Conservation (phyloP, 768 basidiomycete species). For the Rhizopogon vesiculosus region DNA sequence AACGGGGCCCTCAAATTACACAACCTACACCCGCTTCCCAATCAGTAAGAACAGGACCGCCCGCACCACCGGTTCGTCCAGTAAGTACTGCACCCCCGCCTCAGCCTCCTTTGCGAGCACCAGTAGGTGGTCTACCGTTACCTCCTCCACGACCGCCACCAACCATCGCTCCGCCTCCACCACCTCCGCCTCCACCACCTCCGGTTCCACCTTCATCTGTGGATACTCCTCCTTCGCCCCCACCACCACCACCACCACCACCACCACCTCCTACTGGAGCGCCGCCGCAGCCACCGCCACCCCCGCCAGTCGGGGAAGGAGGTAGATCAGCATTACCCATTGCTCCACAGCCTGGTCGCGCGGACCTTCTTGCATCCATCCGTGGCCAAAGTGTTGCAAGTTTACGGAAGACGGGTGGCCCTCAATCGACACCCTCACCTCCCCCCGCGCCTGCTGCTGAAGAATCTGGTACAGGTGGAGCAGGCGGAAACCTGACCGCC, state of each 20-base stretch:
- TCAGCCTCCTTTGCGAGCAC: slow-evolving; percentile 32
- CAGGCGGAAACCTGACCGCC: slow-evolving; percentile 72
- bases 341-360: slow-evolving; percentile 55
- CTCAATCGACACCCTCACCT: slow-evolving; percentile 29
- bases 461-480: slow-evolving; percentile 31
- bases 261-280: slow-evolving; percentile 21
- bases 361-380: slow-evolving; percentile 71
- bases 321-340: slow-evolving; percentile 31
- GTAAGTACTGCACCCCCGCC: slow-evolving; percentile 23
- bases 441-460: slow-evolving; percentile 27
- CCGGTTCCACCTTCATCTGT: neutral
- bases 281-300: slow-evolving; percentile 36
- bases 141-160: slow-evolving; percentile 30
- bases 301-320: slow-evolving; percentile 25
- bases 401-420: slow-evolving; percentile 49
- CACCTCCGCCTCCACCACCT: slow-evolving; percentile 13
- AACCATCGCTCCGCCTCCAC: slow-evolving; percentile 26
- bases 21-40: slow-evolving; percentile 26
- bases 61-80: slow-evolving; percentile 33
- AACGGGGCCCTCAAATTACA: slow-evolving; percentile 21
- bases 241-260: slow-evolving; percentile 36
- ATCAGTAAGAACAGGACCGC: slow-evolving; percentile 27
- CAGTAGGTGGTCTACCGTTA: slow-evolving; percentile 19
- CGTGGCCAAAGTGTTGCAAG: slow-evolving; percentile 74
- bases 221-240: slow-evolving; percentile 15